Evolutionary conservation across 2,329 filamentous ascomycete genomes (phyloP).

Genomic region (Sporothrix brasiliensis): DNA sequence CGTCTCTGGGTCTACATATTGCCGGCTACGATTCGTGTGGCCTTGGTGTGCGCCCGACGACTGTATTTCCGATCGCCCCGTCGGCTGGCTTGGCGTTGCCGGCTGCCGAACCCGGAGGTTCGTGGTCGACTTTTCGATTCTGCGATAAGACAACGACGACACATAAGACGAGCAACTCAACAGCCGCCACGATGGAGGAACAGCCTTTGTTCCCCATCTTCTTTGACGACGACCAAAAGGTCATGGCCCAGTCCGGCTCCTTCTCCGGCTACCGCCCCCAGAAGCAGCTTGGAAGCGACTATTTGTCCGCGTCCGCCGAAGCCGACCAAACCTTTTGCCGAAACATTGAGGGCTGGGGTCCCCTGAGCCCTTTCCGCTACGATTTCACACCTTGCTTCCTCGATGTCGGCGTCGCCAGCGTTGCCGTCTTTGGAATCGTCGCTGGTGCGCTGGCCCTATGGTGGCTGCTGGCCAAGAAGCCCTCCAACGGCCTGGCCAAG

Average conservation of each 20-base stretch:
- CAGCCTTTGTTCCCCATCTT: slow-evolving; percentile 35
- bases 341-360: slow-evolving; percentile 93
- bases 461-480: slow-evolving; percentile 73
- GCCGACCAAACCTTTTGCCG: slow-evolving; percentile 76
- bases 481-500: slow-evolving; percentile 68
- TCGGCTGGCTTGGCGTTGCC: slow-evolving; percentile 17
- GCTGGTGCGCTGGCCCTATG: slow-evolving; percentile 76
- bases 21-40: background rate
- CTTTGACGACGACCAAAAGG: slow-evolving; percentile 47
- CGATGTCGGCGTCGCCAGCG: slow-evolving; percentile 80
- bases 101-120: background rate
- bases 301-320: slow-evolving; percentile 57
- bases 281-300: slow-evolving; percentile 58
- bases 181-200: slow-evolving; percentile 36
- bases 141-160: background rate
- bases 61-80: background rate
- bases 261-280: slow-evolving; percentile 61
- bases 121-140: background rate
- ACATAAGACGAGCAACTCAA: background rate
- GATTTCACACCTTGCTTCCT: slow-evolving; percentile 98
- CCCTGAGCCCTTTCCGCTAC: slow-evolving; percentile 80
- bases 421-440: slow-evolving; percentile 78
- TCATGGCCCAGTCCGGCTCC: slow-evolving; percentile 60
- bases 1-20: background rate
- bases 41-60: background rate